Percentiles rank a stretch among this genome's conserved stretches.
Conservation (phyloP, 1,284 basidiomycete genomes). For the Hymenochaete sp. region DNA sequence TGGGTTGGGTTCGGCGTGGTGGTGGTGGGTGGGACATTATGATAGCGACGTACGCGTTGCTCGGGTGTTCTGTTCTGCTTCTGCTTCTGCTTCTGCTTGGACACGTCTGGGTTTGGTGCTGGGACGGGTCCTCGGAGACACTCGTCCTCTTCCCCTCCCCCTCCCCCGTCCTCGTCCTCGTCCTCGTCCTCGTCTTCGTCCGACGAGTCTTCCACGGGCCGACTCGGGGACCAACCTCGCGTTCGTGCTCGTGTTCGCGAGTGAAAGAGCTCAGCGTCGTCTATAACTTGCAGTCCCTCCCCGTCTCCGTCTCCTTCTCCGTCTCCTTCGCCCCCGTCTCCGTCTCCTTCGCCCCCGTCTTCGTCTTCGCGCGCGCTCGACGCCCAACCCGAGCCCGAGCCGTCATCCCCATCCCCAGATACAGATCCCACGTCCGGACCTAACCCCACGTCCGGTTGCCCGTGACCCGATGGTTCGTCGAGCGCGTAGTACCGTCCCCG, state of each 20-base stretch:
- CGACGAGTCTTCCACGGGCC: conserved; percentile 41
- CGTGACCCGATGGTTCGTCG: no score
- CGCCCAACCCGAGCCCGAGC: background rate
- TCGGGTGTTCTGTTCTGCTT: no score
- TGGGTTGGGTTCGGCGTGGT: no score
- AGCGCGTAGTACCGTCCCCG: no score
- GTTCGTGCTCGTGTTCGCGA: conserved; percentile 11
- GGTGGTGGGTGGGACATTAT: background rate
- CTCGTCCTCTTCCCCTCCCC: no score
- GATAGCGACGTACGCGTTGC: conserved; percentile 1
- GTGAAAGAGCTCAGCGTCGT: background rate
- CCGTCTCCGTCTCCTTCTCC: background rate
- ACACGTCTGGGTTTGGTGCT: no score
- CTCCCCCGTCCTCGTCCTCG: no score
- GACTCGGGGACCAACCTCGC: conserved; percentile 48
- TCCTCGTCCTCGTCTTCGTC: conserved; percentile 29
- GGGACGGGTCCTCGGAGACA: no score
- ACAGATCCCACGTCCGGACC: no score
- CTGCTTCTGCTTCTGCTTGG: no score
- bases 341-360: background rate
- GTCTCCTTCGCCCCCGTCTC: background rate
- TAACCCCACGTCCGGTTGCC: no score
- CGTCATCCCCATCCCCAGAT: no score
- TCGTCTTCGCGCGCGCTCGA: conserved; percentile 9
- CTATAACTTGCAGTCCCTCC: background rate